A percentile compares a stretch with the other conserved stretches of the same genome.
Evolutionary conservation across 148 eudicot genomes (phyloP).

Genomic region (Nyssa sinensis): DNA sequence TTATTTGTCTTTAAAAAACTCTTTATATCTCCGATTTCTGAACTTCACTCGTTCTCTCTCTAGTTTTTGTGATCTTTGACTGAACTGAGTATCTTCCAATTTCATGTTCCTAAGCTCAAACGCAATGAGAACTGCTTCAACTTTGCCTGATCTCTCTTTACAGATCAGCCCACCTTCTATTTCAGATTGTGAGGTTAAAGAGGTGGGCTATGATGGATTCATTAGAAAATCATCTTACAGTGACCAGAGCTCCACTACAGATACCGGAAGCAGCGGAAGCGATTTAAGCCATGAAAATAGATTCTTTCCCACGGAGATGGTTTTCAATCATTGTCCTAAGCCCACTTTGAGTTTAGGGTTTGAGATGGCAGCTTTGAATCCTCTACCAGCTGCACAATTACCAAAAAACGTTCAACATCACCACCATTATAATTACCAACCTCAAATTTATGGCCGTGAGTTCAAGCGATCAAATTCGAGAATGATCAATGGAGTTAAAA

Average conservation of each 20-base stretch:
- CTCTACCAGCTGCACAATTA: background rate
- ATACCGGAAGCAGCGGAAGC: constrained; percentile 43
- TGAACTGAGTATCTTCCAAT: too few relatives aligned
- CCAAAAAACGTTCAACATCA: constrained; percentile 14
- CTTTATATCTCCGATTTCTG: too few relatives aligned
- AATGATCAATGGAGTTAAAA: constrained; percentile 35
- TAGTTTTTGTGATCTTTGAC: too few relatives aligned
- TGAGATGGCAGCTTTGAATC: constrained; percentile 21
- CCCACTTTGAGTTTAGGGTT: constrained; percentile 50
- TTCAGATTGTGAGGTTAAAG: constrained; percentile 17
- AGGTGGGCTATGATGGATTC: constrained; percentile 16
- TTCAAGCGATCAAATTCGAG: constrained; percentile 71
- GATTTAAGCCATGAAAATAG: constrained; percentile 53
- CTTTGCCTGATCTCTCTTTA: constrained; percentile 63
- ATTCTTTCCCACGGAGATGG: constrained; percentile 9
- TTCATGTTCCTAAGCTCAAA: constrained; percentile 12
- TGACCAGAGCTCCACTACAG: constrained; percentile 31
- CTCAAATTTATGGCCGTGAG: constrained; percentile 43
- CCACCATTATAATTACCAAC: constrained; percentile 23
- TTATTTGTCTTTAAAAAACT: background rate
- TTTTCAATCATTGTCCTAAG: background rate
- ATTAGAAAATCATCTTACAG: constrained; percentile 10
- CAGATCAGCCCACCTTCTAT: constrained; percentile 63
- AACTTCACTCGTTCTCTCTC: background rate
- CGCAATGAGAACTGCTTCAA: constrained; percentile 12